Percentiles rank a stretch among this genome's conserved stretches.
phyloP scores from a whole-genome alignment of 768 basidiomycete species.

The Suillus brevipes region DNA sequence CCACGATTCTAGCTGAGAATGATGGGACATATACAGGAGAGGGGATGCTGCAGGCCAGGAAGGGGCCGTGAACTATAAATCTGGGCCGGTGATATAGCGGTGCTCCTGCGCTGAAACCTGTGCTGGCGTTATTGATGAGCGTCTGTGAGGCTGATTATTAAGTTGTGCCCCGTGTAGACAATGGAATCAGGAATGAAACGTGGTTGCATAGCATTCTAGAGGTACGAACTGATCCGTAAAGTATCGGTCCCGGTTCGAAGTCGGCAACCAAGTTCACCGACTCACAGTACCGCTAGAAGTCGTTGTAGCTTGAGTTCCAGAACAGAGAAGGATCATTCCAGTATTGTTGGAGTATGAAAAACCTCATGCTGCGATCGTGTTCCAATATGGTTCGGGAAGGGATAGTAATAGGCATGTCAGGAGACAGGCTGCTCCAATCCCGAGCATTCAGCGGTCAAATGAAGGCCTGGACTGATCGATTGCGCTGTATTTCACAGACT shows the following conservation, averaged over 20 bases:
- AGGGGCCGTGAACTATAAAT: constrained; percentile 2
- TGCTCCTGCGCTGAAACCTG: constrained; percentile 5
- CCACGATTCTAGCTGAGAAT: constrained; percentile 6
- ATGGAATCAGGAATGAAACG: background rate
- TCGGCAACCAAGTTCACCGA: constrained; percentile 1
- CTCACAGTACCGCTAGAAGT: background rate
- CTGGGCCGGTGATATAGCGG: constrained; percentile 1
- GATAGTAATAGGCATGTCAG: constrained; percentile 1
- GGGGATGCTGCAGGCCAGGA: background rate
- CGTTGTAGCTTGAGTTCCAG: background rate
- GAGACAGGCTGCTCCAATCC: background rate
- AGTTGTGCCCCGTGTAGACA: background rate
- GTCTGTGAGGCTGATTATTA: background rate
- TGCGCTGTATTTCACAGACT: background rate
- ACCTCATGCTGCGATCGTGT: constrained; percentile 4
- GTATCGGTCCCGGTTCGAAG: background rate
- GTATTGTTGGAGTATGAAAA: background rate
- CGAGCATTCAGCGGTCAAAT: background rate
- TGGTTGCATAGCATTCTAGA: background rate
- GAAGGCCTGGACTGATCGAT: constrained; percentile 1
- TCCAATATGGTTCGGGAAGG: background rate
- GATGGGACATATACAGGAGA: constrained; percentile 5
- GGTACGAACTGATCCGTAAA: constrained; percentile 1
- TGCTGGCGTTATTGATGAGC: constrained; percentile 6
- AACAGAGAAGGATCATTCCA: background rate